Percentiles rank a stretch among this genome's conserved stretches.
These are phyloP conservation scores for Alternaria viburni DNA, from an alignment of 2,329 filamentous ascomycete genomes.

Conservation along the genomic window DNA sequence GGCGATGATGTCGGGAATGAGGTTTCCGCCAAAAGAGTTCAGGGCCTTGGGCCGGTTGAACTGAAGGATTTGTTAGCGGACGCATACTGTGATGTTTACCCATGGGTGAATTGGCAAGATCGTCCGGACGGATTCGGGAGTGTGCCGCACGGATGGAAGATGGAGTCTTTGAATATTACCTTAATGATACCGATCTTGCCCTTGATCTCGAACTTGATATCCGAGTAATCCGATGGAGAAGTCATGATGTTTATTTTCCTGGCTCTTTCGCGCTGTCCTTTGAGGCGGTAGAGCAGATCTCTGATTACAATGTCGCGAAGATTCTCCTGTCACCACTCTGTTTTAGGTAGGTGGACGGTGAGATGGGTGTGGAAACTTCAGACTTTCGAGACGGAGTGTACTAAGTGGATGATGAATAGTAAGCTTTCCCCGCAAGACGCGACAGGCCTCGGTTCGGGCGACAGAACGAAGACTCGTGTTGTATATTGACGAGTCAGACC, in stretches of 20 bases:
- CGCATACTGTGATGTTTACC: neutral
- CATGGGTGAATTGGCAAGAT: neutral
- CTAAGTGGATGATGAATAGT: constrained; percentile 7
- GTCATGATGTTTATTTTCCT: constrained; percentile 26
- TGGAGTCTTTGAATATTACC: constrained; percentile 29
- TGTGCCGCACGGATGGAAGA: neutral
- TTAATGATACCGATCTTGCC: constrained; percentile 56
- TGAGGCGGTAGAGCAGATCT: neutral
- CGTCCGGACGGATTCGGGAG: neutral
- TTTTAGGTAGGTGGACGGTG: neutral
- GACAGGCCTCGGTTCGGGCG: constrained; percentile 20
- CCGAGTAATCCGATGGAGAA: constrained; percentile 40
- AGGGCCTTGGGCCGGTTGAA: constrained; percentile 58
- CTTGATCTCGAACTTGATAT: constrained; percentile 54
- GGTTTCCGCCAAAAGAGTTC: constrained; percentile 57
- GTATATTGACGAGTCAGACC: neutral
- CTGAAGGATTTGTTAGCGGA: constrained; percentile 23
- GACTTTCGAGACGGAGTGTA: neutral
- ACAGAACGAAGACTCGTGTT: neutral
- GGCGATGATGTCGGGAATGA: constrained; percentile 52
- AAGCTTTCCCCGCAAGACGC: constrained; percentile 19
- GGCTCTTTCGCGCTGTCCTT: neutral
- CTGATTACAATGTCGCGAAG: neutral
- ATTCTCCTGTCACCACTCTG: neutral
- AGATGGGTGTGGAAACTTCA: neutral